Conservation (phyloP, 306 rosid genomes). For the Cucurbita maxima region DNA sequence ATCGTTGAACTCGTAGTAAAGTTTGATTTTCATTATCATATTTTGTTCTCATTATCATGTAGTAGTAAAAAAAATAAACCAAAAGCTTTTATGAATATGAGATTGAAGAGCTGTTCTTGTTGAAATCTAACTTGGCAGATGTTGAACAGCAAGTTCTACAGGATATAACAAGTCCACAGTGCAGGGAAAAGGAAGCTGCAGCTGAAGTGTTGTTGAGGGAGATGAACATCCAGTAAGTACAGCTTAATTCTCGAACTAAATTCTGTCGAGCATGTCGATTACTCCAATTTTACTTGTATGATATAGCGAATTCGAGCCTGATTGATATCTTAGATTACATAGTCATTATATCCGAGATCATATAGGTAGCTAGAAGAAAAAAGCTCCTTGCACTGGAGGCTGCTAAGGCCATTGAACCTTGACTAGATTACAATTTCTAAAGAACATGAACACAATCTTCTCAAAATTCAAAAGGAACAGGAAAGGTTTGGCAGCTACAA, state of each 20-base stretch:
- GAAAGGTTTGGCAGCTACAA: background rate
- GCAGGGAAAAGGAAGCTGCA: background rate
- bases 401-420: too few relatives aligned
- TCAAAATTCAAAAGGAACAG: background rate
- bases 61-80: background rate
- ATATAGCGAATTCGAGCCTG: constrained; percentile 65
- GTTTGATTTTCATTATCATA: background rate
- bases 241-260: background rate
- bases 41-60: background rate
- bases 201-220: background rate
- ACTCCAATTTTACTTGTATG: constrained; percentile 16
- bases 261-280: background rate
- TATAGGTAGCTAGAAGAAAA: constrained; percentile 34
- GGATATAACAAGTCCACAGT: background rate
- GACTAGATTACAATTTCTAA: too few relatives aligned
- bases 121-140: background rate
- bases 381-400: background rate
- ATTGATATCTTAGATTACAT: constrained; percentile 60
- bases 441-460: background rate
- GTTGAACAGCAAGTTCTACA: background rate
- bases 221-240: background rate
- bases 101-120: background rate
- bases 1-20: background rate
- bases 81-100: background rate
- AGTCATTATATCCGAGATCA: constrained; percentile 46